phyloP scores from a whole-genome alignment of 202 grass and related monocot species.

The Sporobolus alterniflorus region DNA sequence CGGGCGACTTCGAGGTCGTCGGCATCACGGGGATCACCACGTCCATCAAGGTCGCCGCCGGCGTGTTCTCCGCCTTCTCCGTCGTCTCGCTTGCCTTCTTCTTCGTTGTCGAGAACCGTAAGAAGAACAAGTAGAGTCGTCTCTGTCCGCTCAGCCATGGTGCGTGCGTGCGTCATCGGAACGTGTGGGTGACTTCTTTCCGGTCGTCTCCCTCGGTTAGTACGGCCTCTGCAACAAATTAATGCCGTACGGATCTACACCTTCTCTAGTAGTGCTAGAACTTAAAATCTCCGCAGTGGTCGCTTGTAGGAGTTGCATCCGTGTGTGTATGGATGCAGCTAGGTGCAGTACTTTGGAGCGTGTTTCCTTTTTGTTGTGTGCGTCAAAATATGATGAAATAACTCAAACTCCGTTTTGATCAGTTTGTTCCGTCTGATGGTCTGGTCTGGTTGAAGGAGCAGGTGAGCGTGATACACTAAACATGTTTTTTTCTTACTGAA shows the following conservation, averaged over 20 bases:
- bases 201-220: not conserved
- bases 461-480: not conserved
- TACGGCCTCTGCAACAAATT: not conserved
- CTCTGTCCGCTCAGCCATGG: no score
- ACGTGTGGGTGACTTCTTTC: not conserved
- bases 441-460: not conserved
- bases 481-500: not conserved
- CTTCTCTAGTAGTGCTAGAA: not conserved
- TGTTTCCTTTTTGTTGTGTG: not conserved
- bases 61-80: constrained; percentile 89
- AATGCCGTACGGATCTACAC: not conserved
- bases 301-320: not conserved
- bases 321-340: not conserved
- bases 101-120: constrained; percentile 79
- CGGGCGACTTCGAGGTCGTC: constrained; percentile 49
- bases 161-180: not conserved
- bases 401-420: not conserved
- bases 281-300: not conserved
- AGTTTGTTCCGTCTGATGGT: not conserved
- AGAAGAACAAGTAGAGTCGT: constrained; percentile 54
- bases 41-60: constrained; percentile 66
- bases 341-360: not conserved
- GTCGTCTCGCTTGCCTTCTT: constrained; percentile 63
- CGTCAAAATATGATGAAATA: not conserved
- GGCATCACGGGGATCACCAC: constrained; percentile 67